phyloP scores from a whole-genome alignment of 2,329 filamentous ascomycete genomes.

The Trichoderma simmonsii region DNA sequence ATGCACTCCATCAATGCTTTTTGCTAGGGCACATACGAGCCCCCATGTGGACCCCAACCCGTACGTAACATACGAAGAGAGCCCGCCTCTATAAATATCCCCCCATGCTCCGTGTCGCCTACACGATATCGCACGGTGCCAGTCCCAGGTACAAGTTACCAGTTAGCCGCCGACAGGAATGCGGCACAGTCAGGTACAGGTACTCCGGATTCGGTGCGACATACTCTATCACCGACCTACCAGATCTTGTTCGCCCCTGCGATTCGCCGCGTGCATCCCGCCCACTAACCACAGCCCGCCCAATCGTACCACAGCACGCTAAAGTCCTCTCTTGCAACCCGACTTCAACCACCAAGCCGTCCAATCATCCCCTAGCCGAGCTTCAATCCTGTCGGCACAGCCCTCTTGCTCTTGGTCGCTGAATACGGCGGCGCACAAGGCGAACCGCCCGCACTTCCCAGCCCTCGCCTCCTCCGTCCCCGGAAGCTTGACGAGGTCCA shows the following conservation, averaged over 20 bases:
- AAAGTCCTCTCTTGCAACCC: conserved; percentile 23
- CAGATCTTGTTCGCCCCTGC: conserved; percentile 9
- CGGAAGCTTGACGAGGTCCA: not conserved
- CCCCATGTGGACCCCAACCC: not conserved
- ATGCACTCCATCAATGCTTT: not conserved
- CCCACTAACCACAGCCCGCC: conserved; percentile 18
- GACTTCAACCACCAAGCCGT: conserved; percentile 25
- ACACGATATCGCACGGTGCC: not conserved
- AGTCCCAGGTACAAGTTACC: not conserved
- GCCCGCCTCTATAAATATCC: not conserved
- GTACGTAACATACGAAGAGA: not conserved
- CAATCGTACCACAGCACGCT: conserved; percentile 35
- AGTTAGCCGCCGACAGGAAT: not conserved
- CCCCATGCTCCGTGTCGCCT: not conserved
- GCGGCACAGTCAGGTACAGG: not conserved
- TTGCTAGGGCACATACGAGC: not conserved
- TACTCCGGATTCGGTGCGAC: not conserved
- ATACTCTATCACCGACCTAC: not conserved
- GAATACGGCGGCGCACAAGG: conserved; percentile 7
- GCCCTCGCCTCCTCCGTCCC: not conserved
- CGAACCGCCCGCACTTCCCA: not conserved
- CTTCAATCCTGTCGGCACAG: not conserved
- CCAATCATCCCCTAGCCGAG: conserved; percentile 22
- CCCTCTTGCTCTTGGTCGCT: not conserved
- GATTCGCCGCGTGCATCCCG: conserved; percentile 12